Base-by-base conservation (phyloP, 345 rosid species). In the Eucalyptus erythrocorys region DNA sequence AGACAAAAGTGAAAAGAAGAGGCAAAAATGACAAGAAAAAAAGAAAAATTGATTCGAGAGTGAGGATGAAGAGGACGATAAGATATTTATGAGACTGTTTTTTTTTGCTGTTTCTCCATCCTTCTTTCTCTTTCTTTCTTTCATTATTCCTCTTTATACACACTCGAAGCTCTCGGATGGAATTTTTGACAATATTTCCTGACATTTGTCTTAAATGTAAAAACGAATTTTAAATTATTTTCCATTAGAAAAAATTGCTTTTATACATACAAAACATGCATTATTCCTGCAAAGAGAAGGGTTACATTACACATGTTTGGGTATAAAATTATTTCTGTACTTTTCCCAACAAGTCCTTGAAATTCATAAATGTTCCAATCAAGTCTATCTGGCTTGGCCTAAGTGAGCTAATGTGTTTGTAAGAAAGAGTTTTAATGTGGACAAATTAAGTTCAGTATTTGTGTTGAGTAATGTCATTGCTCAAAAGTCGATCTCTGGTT, bases 341-440 rank as follows among this genome's bases (percentile, higher is more conserved):
- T 64, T 13, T n/a, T 64, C 37, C 34, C 13, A n/a, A 64, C 17
- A 8, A 14, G 71, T n/a, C 71, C 37, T 64, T 14, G 5, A 0
- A 64, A 37, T 64, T n/a, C 37, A 64, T 64, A 64, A 64, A 64
- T 64, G 32, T 64, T 64, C 71, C 4, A 0, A 30, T n/a, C 37
- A 64, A 64, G 71, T 64, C 3, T 16, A 2, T n/a, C 37, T 0
- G 0, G 17, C 34, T 61, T n/a, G 4, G 8, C 34, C 0, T 0
- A 61, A 0, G 34, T 61, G 34, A 61, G 71, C 34, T 13, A 57
- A 26, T 12, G 14, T 57, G n/a, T 57, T 26, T 57, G 1, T 64
- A 64, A 64, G 71, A 64, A 64, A 64, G 71, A 64, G 34, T 30
- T 64, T n/a, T 64, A 13, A 7, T 7, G 19, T 64, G 37, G 71